Evolutionary conservation across 805 yeast species (phyloP).

Genomic region (Candida maris): DNA sequence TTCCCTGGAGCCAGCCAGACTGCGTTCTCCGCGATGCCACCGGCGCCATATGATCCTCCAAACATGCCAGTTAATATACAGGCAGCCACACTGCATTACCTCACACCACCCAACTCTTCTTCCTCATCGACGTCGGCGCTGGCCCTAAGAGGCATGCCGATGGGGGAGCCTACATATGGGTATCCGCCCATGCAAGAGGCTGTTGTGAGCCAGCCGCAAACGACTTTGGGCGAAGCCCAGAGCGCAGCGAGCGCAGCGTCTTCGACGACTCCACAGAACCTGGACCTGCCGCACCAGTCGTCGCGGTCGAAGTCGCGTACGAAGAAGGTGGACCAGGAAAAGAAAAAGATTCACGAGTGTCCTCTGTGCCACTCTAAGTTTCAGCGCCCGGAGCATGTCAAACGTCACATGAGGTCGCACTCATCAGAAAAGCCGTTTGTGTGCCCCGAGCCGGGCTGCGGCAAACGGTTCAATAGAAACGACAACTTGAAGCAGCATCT

Average conservation of each 20-base stretch:
- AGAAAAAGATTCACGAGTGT: slow-evolving; percentile 60
- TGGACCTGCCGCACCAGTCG: slow-evolving; percentile 33
- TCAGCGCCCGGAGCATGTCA: slow-evolving; percentile 72
- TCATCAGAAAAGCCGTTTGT: slow-evolving; percentile 55
- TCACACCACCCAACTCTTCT: slow-evolving; percentile 23
- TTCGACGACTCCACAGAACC: slow-evolving; percentile 19
- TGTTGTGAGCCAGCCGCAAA: not conserved
- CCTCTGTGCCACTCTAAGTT: slow-evolving; percentile 59
- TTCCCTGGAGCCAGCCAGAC: not conserved
- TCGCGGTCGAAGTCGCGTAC: slow-evolving; percentile 33
- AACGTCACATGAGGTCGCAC: slow-evolving; percentile 57
- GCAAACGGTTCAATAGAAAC: slow-evolving; percentile 54
- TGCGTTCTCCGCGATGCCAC: not conserved
- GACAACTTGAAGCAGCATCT: slow-evolving; percentile 60
- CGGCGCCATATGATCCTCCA: slow-evolving; percentile 1
- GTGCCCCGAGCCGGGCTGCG: slow-evolving; percentile 50
- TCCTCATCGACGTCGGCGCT: slow-evolving; percentile 16
- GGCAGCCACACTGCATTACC: slow-evolving; percentile 14
- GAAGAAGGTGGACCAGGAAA: slow-evolving; percentile 31
- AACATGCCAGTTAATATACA: slow-evolving; percentile 5
- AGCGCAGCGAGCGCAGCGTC: not conserved
- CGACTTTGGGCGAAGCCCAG: not conserved
- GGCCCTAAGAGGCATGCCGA: not conserved
- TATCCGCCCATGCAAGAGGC: no score
- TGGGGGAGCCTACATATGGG: no score